Percentiles rank a stretch among this genome's conserved stretches.
Conservation (phyloP, 495 filamentous ascomycete species). For the Hypoxylon rickii region DNA sequence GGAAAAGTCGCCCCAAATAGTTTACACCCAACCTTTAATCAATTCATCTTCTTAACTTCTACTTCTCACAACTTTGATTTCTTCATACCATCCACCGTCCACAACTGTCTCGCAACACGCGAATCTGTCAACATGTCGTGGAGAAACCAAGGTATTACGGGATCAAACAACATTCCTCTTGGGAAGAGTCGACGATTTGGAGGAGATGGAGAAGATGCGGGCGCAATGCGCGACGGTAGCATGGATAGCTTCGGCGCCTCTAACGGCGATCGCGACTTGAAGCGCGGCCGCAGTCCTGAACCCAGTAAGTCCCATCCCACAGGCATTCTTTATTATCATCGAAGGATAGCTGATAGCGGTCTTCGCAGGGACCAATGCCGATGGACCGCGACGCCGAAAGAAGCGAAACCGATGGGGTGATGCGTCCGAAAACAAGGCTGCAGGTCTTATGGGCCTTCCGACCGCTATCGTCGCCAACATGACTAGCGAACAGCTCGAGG, state of each 20-base stretch:
- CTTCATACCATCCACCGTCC: not conserved
- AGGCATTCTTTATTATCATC: not conserved
- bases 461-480: constrained; percentile 95
- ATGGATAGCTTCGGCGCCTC: constrained; percentile 40
- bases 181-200: constrained; percentile 85
- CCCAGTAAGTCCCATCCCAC: constrained; percentile 39
- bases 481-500: constrained; percentile 97
- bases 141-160: constrained; percentile 94
- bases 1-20: not conserved
- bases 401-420: constrained; percentile 99
- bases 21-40: constrained; percentile 12
- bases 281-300: constrained; percentile 58
- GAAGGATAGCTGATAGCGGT: not conserved
- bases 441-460: constrained; percentile 94
- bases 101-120: constrained; percentile 2
- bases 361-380: constrained; percentile 51
- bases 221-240: constrained; percentile 23
- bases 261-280: constrained; percentile 80
- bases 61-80: not conserved
- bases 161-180: constrained; percentile 97
- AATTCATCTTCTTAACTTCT: constrained; percentile 27
- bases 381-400: constrained; percentile 84
- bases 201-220: constrained; percentile 64
- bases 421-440: constrained; percentile 94
- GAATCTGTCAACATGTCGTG: constrained; percentile 69